Conservation (phyloP, 805 yeast species). For the Candida maltosa region DNA sequence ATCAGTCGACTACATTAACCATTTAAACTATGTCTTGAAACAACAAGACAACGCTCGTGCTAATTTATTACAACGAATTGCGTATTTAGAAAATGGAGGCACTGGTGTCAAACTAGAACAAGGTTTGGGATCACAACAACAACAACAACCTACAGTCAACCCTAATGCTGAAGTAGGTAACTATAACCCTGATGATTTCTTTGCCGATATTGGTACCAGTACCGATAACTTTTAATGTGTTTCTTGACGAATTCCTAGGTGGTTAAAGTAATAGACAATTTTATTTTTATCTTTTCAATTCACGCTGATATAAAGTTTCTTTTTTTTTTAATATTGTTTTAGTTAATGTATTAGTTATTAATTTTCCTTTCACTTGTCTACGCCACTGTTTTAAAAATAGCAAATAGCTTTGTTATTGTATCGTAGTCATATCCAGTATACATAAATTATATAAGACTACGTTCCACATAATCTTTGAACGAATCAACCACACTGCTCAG, state of each 20-base stretch:
- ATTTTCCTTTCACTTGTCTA: no score
- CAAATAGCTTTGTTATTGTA: no score
- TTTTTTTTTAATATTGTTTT: no score
- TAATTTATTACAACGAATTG: conserved; percentile 4
- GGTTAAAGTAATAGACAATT: no score
- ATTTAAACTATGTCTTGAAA: conserved; percentile 57
- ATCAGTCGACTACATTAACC: conserved; percentile 76
- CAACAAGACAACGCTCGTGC: conserved; percentile 50
- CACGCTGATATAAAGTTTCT: no score
- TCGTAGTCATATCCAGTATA: no score
- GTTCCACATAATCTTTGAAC: conserved; percentile 4
- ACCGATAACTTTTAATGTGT: conserved; percentile 5
- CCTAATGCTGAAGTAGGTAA: not conserved
- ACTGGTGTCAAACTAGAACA: conserved; percentile 1
- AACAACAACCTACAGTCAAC: not conserved
- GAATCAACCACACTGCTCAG: not conserved
- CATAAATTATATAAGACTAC: no score
- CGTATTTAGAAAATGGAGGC: conserved; percentile 1
- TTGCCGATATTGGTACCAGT: conserved; percentile 5
- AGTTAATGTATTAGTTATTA: no score
- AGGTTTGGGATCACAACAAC: not conserved
- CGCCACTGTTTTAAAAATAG: no score
- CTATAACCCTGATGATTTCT: conserved; percentile 9
- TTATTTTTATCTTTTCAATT: no score
- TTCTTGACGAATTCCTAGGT: no score